These are phyloP conservation scores for Epichloe uncinata DNA, from an alignment of 2,329 filamentous ascomycete genomes.

Conservation along the genomic window DNA sequence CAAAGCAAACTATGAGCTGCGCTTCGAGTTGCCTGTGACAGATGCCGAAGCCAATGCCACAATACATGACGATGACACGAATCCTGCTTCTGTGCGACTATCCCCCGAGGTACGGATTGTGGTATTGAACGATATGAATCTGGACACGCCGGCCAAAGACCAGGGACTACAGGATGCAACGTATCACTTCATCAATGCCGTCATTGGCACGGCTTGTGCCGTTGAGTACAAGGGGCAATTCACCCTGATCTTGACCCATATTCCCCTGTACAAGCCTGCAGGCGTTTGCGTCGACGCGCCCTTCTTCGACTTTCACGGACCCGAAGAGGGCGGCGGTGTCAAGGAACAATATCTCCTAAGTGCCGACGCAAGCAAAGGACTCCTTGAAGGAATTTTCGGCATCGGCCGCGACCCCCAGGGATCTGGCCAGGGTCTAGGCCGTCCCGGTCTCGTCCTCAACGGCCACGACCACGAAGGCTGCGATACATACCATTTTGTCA, in stretches of 20 bases:
- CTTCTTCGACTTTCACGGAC: constrained; percentile 63
- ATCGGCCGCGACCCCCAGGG: constrained; percentile 50
- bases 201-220: constrained; percentile 48
- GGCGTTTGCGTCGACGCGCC: constrained; percentile 78
- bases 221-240: constrained; percentile 53
- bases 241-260: constrained; percentile 80
- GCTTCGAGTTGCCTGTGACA: constrained; percentile 47
- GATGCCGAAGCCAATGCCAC: constrained; percentile 26
- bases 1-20: constrained; percentile 78
- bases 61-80: constrained; percentile 26
- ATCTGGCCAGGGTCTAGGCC: constrained; percentile 48
- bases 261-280: constrained; percentile 72
- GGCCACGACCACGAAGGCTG: constrained; percentile 95
- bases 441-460: constrained; percentile 69
- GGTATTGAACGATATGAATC: constrained; percentile 83
- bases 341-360: constrained; percentile 88
- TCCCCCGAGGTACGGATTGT: constrained; percentile 66
- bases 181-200: constrained; percentile 60
- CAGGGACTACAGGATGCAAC: constrained; percentile 58
- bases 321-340: constrained; percentile 55
- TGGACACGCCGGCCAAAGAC: constrained; percentile 68
- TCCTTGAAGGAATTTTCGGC: constrained; percentile 77
- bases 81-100: constrained; percentile 34
- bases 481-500: constrained; percentile 73
- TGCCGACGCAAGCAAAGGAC: constrained; percentile 52